Conservation (phyloP, 805 yeast species). For the Nakazawaea molendinolei region DNA sequence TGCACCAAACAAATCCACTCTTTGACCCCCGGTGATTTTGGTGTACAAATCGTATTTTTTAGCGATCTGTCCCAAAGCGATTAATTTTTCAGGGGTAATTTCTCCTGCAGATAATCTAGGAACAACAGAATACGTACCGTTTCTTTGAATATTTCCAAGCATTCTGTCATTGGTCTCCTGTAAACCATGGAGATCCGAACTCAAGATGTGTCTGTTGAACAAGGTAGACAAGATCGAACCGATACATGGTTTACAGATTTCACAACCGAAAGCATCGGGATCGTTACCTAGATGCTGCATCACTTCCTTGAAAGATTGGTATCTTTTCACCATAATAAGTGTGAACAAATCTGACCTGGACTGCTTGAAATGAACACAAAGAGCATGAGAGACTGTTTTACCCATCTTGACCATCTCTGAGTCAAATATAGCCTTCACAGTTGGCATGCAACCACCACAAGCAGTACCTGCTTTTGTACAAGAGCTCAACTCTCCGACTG, state of each 20-base stretch:
- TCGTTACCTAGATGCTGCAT: conserved; percentile 22
- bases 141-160: conserved; percentile 31
- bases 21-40: conserved; percentile 31
- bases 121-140: conserved; percentile 31
- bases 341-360: conserved; percentile 29
- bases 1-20: conserved; percentile 29
- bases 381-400: conserved; percentile 23
- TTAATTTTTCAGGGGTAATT: conserved; percentile 30
- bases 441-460: conserved; percentile 33
- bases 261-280: conserved; percentile 28
- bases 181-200: conserved; percentile 25
- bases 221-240: conserved; percentile 30
- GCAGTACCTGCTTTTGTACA: conserved; percentile 32
- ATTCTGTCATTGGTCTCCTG: conserved; percentile 31
- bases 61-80: conserved; percentile 27
- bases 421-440: conserved; percentile 28
- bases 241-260: conserved; percentile 30
- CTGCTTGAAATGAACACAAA: conserved; percentile 28
- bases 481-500: conserved; percentile 26
- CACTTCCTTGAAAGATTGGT: conserved; percentile 23
- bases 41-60: conserved; percentile 27
- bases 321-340: conserved; percentile 26
- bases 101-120: conserved; percentile 34
- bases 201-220: conserved; percentile 25
- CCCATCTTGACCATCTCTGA: conserved; percentile 30